Evolutionary conservation across 2,329 filamentous ascomycete genomes (phyloP).

Genomic region (Metarhizium sp.): DNA sequence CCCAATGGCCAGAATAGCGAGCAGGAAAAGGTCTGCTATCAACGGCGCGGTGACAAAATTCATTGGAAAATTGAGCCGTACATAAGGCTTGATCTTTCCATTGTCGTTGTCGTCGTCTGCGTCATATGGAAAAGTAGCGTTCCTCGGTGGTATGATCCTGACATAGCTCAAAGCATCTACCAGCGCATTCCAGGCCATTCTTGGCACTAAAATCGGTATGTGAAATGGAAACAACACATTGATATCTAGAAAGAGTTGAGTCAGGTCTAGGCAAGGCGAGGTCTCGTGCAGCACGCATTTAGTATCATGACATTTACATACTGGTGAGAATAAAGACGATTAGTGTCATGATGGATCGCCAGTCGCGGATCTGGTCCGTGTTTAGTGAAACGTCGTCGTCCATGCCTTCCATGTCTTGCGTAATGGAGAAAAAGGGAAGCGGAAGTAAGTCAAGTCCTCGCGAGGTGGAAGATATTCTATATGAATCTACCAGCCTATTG

Average conservation of each 20-base stretch:
- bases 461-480: neutral
- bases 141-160: constrained; percentile 43
- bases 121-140: constrained; percentile 13
- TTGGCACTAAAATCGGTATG: constrained; percentile 52
- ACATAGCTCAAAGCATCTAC: constrained; percentile 23
- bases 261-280: neutral
- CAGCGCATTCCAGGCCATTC: constrained; percentile 33
- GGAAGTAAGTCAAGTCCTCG: neutral
- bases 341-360: constrained; percentile 62
- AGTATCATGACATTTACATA: constrained; percentile 31
- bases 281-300: neutral
- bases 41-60: constrained; percentile 64
- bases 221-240: constrained; percentile 61
- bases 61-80: constrained; percentile 50
- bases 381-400: constrained; percentile 6
- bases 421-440: neutral
- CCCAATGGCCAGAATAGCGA: constrained; percentile 61
- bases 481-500: neutral
- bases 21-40: constrained; percentile 60
- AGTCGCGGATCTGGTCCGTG: constrained; percentile 41
- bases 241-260: constrained; percentile 40
- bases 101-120: constrained; percentile 14
- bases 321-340: constrained; percentile 61
- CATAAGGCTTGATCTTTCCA: constrained; percentile 28
- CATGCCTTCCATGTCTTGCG: neutral